A percentile compares a stretch with the other conserved stretches of the same genome.
phyloP scores from a whole-genome alignment of 148 eudicot species.

The Vaccinium darrowii region DNA sequence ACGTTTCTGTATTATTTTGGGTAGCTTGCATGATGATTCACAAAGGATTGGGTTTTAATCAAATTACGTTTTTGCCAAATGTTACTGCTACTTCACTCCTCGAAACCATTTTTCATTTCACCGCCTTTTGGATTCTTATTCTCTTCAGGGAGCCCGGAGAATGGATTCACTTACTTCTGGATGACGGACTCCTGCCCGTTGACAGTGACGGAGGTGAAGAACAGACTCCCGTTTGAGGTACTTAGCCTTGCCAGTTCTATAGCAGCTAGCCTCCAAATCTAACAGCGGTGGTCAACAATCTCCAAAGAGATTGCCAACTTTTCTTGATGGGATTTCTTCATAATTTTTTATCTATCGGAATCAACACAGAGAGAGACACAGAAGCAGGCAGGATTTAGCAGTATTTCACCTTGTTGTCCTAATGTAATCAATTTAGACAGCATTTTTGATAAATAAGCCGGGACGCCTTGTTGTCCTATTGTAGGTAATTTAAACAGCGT shows the following conservation, averaged over 20 bases:
- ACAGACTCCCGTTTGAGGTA: constrained; percentile 78
- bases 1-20: neutral
- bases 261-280: constrained; percentile 81
- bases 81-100: neutral
- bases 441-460: neutral
- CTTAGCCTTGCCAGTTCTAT: constrained; percentile 82
- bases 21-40: neutral
- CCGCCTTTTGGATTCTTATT: neutral
- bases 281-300: neutral
- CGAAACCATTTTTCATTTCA: neutral
- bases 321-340: neutral
- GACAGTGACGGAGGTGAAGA: constrained; percentile 77
- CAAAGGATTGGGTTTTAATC: neutral
- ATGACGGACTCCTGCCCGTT: constrained; percentile 92
- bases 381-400: neutral
- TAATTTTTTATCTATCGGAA: neutral
- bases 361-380: neutral
- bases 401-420: neutral
- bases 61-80: neutral
- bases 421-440: neutral
- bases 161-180: constrained; percentile 84
- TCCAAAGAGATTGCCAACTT: neutral
- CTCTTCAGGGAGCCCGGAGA: constrained; percentile 60
- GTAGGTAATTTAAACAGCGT: neutral
- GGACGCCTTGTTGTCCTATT: neutral